A percentile compares a stretch with the other conserved stretches of the same genome.
Conservation (phyloP, 345 rosid genomes). For the Eucalyptus virginea region DNA sequence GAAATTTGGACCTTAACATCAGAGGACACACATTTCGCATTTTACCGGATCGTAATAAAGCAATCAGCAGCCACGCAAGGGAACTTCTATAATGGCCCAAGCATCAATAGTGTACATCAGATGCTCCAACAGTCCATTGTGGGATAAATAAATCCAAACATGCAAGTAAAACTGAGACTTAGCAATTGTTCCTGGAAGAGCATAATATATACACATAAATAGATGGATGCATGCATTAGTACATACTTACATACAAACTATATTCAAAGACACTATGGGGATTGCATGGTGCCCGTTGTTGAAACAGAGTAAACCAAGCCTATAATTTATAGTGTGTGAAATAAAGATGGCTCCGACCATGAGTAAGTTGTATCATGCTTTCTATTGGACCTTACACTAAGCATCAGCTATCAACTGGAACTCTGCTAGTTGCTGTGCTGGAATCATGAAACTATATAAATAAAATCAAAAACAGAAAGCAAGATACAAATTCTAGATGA, state of each 20-base stretch:
- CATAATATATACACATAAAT: background rate
- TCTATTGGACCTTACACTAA: background rate
- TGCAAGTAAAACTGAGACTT: background rate
- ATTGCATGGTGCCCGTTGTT: background rate
- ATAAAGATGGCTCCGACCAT: background rate
- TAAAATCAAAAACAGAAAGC: background rate
- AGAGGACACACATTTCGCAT: background rate
- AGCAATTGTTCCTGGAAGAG: background rate
- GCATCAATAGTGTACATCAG: background rate
- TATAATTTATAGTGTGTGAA: background rate
- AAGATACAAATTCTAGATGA: background rate
- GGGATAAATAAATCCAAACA: background rate
- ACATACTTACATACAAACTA: background rate
- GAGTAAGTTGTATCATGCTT: background rate
- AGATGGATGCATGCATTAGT: background rate
- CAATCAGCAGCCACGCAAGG: background rate
- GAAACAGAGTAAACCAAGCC: background rate
- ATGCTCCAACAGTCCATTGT: background rate
- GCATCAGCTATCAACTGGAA: background rate
- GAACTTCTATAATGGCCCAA: background rate
- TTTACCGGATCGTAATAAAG: background rate
- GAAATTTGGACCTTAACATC: background rate
- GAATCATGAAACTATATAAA: background rate
- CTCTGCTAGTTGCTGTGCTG: background rate
- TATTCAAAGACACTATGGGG: background rate